Conservation (phyloP, 1,139 yeast species). For the Yamadazyma buinensis region DNA sequence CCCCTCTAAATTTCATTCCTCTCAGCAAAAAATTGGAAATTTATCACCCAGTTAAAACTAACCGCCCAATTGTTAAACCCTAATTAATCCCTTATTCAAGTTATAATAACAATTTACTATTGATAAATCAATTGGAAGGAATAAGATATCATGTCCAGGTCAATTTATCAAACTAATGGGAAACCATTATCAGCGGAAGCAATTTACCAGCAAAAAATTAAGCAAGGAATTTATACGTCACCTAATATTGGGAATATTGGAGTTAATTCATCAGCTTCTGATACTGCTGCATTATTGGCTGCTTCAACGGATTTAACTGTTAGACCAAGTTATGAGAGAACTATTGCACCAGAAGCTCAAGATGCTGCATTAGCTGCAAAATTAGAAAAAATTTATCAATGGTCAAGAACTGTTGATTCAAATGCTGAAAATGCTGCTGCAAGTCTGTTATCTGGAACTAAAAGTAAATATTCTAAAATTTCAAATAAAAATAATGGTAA, state of each 20-base stretch:
- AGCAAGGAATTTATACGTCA: conserved; percentile 66
- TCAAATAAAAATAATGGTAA: too few relatives aligned
- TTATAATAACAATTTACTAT: too few relatives aligned
- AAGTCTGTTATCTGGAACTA: conserved; percentile 19
- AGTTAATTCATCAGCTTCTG: conserved; percentile 65
- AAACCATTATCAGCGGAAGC: conserved; percentile 74
- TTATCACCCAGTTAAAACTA: too few relatives aligned
- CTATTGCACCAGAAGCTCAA: conserved; percentile 63
- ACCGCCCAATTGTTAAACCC: too few relatives aligned
- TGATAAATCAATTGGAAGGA: too few relatives aligned
- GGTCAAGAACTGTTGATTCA: conserved; percentile 46
- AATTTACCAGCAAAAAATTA: conserved; percentile 69
- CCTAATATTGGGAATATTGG: conserved; percentile 73
- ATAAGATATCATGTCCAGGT: conserved; percentile 38
- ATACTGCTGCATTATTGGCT: conserved; percentile 74
- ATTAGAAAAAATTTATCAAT: conserved; percentile 33
- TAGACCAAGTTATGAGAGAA: conserved; percentile 58
- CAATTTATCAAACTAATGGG: conserved; percentile 64
- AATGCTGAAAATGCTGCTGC: conserved; percentile 47
- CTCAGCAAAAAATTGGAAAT: too few relatives aligned
- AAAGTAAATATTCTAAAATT: conserved; percentile 12
- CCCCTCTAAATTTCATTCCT: too few relatives aligned
- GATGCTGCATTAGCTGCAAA: conserved; percentile 62
- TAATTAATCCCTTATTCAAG: too few relatives aligned
- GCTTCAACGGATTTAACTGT: conserved; percentile 62